Base-by-base conservation (phyloP, 805 yeast genomes). In the Kurtzmaniella fragi region DNA sequence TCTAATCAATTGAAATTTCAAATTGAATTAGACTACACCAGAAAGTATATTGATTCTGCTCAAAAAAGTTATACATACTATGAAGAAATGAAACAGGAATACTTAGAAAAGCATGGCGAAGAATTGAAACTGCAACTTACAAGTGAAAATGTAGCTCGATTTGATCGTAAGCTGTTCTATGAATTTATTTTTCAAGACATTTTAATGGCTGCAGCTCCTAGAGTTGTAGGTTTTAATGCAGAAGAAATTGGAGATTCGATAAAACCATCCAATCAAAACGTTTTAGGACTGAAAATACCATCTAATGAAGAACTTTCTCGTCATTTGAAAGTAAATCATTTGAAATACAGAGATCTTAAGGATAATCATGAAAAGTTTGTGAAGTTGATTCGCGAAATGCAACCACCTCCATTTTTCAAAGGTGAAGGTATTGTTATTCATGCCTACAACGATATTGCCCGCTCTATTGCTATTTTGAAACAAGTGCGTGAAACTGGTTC, bases 371-470 rank as follows among this genome's bases (percentile, higher is more conserved):
- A 54, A 29, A 36, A 38, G 5, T 42, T 61, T 10, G 65, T 62
- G 5, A 43, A 48, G 9, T 40, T 42, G n/a, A 43, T 66, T 35
- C 55, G 55, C 36, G 35, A 42, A 2, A 39, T 62, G 17, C 45
- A 55, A 11, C 41, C 46, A 2, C 66, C 67, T 4, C 54, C 61
- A 4, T 42, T 61, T 17, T 52, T 48, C 14, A 39, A 43, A 2
- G 70, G 69, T 5, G 52, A 54, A 13, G 71, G 71, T 7, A 62
- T 66, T 25, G 63, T 64, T 6, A 50, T 66, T n/a, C 52, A 57
- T 20, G 61, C 61, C 7, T 59, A 61, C 5, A 20, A 25, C 13
- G 48, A 50, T 38, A 40, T 63, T 16, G 58, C 58, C 3, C 50
- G 57, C 2, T 63, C 66, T 1, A 45, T 65, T 27, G 54, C 62